A percentile compares a stretch with the other conserved stretches of the same genome.
Conservation (phyloP, 2,329 filamentous ascomycete species). For the Fusarium paranaense region DNA sequence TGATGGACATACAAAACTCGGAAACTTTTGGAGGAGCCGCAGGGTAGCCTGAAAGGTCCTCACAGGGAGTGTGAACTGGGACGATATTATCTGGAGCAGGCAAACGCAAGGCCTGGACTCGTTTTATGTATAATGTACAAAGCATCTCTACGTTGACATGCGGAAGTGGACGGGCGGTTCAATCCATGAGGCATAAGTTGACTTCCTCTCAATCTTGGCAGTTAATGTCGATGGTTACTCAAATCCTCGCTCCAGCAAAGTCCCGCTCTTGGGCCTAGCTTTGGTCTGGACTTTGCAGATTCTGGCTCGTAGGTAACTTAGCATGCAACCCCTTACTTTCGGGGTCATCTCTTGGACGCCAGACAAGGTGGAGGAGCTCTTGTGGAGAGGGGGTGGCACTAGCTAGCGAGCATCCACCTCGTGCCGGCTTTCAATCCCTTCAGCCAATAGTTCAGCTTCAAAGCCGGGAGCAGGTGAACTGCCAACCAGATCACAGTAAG, state of each 20-base stretch:
- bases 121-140: background rate
- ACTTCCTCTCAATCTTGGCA: background rate
- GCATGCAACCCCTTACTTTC: background rate
- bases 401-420: background rate
- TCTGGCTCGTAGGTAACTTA: background rate
- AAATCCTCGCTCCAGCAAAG: background rate
- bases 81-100: background rate
- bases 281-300: background rate
- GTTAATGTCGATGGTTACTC: background rate
- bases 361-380: background rate
- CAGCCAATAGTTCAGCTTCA: background rate
- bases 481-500: background rate
- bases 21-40: background rate
- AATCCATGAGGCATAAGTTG: background rate
- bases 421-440: background rate
- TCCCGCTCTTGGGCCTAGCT: background rate
- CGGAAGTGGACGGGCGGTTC: background rate
- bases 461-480: background rate
- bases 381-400: background rate
- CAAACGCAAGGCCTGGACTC: background rate
- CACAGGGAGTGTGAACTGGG: background rate
- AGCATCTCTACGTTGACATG: background rate
- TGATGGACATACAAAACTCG: constrained; percentile 34
- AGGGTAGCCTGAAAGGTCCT: background rate
- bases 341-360: background rate